Percentiles rank a stretch among this genome's conserved stretches.
phyloP scores from a whole-genome alignment of 257 asterid species.

The Jaltomata sinuosa region DNA sequence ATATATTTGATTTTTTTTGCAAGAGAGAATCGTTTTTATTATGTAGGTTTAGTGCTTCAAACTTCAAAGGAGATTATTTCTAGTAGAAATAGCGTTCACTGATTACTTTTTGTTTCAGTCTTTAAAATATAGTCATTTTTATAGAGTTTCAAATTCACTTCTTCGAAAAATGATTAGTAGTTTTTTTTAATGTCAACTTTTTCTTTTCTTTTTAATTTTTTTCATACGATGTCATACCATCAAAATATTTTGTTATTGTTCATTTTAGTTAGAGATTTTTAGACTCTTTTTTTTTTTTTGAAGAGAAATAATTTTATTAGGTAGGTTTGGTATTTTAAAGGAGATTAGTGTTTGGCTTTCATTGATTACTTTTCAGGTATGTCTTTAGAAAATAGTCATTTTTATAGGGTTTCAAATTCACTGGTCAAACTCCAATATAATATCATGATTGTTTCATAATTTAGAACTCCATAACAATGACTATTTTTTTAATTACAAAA shows the following conservation, averaged over 20 bases:
- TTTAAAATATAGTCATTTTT: neutral
- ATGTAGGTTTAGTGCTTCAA: neutral
- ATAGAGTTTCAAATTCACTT: neutral
- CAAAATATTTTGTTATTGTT: too few relatives aligned
- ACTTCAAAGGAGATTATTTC: neutral
- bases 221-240: too few relatives aligned
- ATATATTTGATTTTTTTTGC: neutral
- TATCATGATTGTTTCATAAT: too few relatives aligned
- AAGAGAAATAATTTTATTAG: too few relatives aligned
- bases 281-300: too few relatives aligned
- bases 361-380: neutral
- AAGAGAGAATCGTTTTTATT: neutral
- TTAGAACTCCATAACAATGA: too few relatives aligned
- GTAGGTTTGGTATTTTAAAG: too few relatives aligned
- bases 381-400: neutral
- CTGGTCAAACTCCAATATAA: neutral
- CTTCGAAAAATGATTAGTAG: too few relatives aligned
- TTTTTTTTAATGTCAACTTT: too few relatives aligned
- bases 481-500: too few relatives aligned
- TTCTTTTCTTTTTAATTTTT: too few relatives aligned
- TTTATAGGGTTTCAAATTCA: neutral
- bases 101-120: neutral
- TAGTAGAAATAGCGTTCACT: neutral
- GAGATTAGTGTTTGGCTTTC: neutral
- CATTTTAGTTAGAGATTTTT: too few relatives aligned